Evolutionary conservation across 495 filamentous ascomycete genomes (phyloP).

Genomic region (Penicillium silybi): DNA sequence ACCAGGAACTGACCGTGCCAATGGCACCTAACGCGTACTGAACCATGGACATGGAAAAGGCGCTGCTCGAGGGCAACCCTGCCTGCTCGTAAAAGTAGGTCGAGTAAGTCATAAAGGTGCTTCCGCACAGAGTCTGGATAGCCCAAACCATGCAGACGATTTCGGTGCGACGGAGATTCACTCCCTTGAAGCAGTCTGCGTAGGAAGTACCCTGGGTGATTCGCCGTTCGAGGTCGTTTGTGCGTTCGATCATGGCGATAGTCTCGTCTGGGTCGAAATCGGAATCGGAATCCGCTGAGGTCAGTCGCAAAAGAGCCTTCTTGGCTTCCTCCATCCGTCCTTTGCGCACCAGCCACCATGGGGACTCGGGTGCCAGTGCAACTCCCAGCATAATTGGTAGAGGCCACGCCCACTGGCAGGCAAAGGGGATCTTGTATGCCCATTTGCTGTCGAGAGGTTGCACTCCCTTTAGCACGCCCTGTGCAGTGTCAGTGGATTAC

Average conservation of each 20-base stretch:
- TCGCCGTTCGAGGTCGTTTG: slow-evolving; percentile 66
- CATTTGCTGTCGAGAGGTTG: slow-evolving; percentile 49
- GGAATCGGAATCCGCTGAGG: slow-evolving; percentile 44
- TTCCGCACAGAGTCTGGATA: slow-evolving; percentile 6
- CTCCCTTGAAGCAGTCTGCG: slow-evolving; percentile 68
- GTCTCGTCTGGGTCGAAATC: slow-evolving; percentile 68
- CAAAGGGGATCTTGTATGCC: slow-evolving; percentile 64
- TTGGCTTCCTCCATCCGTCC: slow-evolving; percentile 64
- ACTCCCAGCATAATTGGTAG: slow-evolving; percentile 65
- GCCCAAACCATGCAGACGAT: slow-evolving; percentile 61
- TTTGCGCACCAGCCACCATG: slow-evolving; percentile 77
- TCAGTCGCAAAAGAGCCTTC: slow-evolving; percentile 59
- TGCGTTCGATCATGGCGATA: slow-evolving; percentile 76
- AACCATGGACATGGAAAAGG: slow-evolving; percentile 26
- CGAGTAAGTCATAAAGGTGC: slow-evolving; percentile 40
- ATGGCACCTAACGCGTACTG: slow-evolving; percentile 27
- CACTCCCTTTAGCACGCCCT: slow-evolving; percentile 9
- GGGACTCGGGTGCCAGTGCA: slow-evolving; percentile 67
- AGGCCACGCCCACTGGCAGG: slow-evolving; percentile 80
- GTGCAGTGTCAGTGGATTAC: too few relatives aligned
- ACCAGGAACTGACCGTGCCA: slow-evolving; percentile 25
- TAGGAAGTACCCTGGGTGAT: slow-evolving; percentile 60
- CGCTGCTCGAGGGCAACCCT: slow-evolving; percentile 44
- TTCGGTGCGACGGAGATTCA: slow-evolving; percentile 67
- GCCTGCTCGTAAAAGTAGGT: slow-evolving; percentile 65